Conservation (phyloP, 2,329 filamentous ascomycete genomes). For the Paecilomyces variotii region DNA sequence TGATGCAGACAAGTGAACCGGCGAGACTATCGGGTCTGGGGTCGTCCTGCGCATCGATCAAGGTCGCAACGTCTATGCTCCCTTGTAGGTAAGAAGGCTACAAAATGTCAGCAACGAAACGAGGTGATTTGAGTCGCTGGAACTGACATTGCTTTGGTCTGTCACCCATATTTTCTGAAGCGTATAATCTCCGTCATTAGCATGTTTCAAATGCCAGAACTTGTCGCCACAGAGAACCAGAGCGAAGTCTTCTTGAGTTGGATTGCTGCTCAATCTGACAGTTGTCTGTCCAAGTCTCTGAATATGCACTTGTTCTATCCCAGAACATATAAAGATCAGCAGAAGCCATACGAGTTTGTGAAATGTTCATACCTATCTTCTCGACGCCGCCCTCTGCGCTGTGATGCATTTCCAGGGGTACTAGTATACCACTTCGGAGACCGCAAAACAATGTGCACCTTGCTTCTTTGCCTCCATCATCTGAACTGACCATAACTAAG, state of each 20-base stretch:
- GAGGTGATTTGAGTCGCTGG: not conserved
- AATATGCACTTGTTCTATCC: conserved; percentile 21
- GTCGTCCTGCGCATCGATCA: conserved; percentile 20
- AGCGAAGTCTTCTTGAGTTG: conserved; percentile 16
- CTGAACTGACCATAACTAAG: conserved; percentile 19
- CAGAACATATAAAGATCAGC: conserved; percentile 16
- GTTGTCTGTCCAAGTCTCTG: conserved; percentile 29
- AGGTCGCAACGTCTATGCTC: conserved; percentile 26
- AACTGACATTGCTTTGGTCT: conserved; percentile 34
- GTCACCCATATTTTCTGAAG: conserved; percentile 34
- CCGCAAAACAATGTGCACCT: conserved; percentile 34
- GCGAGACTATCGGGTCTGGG: conserved; percentile 20
- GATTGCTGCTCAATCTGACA: conserved; percentile 23
- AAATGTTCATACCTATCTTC: conserved; percentile 18
- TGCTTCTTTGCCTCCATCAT: conserved; percentile 4
- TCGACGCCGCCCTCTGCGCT: conserved; percentile 9
- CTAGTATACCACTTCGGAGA: conserved; percentile 37
- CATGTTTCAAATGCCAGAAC: conserved; percentile 30
- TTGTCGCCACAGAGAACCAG: conserved; percentile 29
- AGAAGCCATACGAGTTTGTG: not conserved
- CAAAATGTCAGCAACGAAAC: conserved; percentile 5
- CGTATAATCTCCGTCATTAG: conserved; percentile 16
- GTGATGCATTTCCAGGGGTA: conserved; percentile 26
- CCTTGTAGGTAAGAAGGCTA: conserved; percentile 32
- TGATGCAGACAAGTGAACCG: conserved; percentile 41